phyloP scores from a whole-genome alignment of 1,284 basidiomycete genomes.

The Puccinia novopanici region DNA sequence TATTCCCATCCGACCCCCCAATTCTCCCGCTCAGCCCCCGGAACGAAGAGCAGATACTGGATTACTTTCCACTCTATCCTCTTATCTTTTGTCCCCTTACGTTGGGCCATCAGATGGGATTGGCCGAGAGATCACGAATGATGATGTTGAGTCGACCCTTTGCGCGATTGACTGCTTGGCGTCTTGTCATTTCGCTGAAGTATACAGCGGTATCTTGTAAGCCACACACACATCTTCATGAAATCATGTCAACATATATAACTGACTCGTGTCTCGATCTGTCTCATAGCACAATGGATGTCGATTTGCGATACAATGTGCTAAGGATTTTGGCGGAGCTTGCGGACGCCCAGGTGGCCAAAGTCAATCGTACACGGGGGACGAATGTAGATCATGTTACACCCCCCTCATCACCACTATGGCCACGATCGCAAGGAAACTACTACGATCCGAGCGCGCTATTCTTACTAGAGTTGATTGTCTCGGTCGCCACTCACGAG shows the following conservation, averaged over 20 bases:
- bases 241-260: background rate
- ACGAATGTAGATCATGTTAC: background rate
- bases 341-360: slow-evolving; percentile 20
- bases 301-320: slow-evolving; percentile 45
- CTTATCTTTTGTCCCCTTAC: slow-evolving; percentile 95
- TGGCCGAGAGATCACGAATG: slow-evolving; percentile 66
- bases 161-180: slow-evolving; percentile 93
- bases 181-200: slow-evolving; percentile 87
- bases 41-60: slow-evolving; percentile 76
- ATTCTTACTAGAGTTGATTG: slow-evolving; percentile 90
- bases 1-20: slow-evolving; percentile 79
- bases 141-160: slow-evolving; percentile 89
- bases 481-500: slow-evolving; percentile 74
- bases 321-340: slow-evolving; percentile 24
- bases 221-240: slow-evolving; percentile 57
- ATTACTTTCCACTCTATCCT: slow-evolving; percentile 87
- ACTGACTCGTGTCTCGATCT: background rate
- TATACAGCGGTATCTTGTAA: slow-evolving; percentile 88
- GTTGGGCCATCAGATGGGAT: slow-evolving; percentile 60
- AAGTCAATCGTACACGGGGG: slow-evolving; percentile 70
- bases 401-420: slow-evolving; percentile 47
- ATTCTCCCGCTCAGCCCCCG: slow-evolving; percentile 67
- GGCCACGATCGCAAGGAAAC: slow-evolving; percentile 62
- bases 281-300: slow-evolving; percentile 42
- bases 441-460: slow-evolving; percentile 92